Evolutionary conservation across 1,284 basidiomycete species (phyloP), one percentile per base, ranked within the genome.

Genomic region (Gomphus sp.): DNA sequence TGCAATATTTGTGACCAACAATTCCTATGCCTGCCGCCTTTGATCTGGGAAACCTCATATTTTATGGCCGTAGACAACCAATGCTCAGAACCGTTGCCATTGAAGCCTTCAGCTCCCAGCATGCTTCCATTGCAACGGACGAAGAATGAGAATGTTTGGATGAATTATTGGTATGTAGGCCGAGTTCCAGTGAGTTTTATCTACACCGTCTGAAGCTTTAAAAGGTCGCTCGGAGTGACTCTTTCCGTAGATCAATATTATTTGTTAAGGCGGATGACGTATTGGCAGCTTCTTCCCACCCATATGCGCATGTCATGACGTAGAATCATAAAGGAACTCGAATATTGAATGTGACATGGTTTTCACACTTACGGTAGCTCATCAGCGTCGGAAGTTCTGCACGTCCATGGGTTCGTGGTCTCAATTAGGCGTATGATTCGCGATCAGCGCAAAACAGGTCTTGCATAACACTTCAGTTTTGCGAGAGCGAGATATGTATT

Each of bases 291-390:
- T 52, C 50, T 9, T 33, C 33, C 50, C 50, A 52, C 9, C 31
- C 50, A 34, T 31, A 36, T 10, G 82, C 75, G 61, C 78, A 79
- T 4, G 81, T 76, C 6, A 81, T 70, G 4, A 77, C 73, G 61
- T 84, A 86, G 14, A 86, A 70, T 11, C 78, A 77, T 7, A 86
- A 70, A 0, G 83, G 80, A 55, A n/a, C n/a, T n/a, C n/a, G n/a
- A n/a, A n/a, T n/a, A n/a, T n/a, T n/a, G n/a, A n/a, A n/a, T n/a
- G n/a, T n/a, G n/a, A n/a, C n/a, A n/a, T n/a, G n/a, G n/a, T n/a
- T n/a, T n/a, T n/a, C n/a, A n/a, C n/a, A n/a, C n/a, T n/a, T n/a
- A n/a, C n/a, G n/a, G n/a, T n/a, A n/a, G n/a, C n/a, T n/a, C n/a
- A n/a, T n/a, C n/a, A n/a, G n/a, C n/a, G n/a, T n/a, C n/a, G n/a